Conservation (phyloP, 2,329 filamentous ascomycete species). For the Stagonosporopsis rhizophila region DNA sequence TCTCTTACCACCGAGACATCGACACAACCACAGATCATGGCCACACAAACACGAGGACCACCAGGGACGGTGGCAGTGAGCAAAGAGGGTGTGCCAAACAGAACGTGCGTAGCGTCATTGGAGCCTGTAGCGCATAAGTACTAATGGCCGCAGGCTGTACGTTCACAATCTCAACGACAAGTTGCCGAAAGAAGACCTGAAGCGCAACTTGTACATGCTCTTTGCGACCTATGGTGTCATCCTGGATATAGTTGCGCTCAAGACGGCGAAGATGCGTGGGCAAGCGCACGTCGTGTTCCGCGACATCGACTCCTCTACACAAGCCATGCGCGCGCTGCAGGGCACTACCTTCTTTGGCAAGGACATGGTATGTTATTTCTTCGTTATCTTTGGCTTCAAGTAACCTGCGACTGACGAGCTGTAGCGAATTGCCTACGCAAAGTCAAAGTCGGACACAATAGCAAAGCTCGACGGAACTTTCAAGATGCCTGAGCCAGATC, state of each 20-base stretch:
- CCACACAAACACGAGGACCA: slow-evolving; percentile 34
- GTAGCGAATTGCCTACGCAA: slow-evolving; percentile 90
- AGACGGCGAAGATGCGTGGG: slow-evolving; percentile 90
- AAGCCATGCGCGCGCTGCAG: slow-evolving; percentile 89
- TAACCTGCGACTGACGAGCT: not conserved
- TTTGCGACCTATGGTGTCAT: slow-evolving; percentile 94
- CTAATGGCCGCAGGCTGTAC: slow-evolving; percentile 71
- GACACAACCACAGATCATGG: slow-evolving; percentile 27
- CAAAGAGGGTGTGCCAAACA: slow-evolving; percentile 37
- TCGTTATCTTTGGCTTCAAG: not conserved
- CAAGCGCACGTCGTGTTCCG: slow-evolving; percentile 93
- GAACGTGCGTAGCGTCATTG: slow-evolving; percentile 39
- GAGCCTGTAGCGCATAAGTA: not conserved
- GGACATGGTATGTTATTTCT: slow-evolving; percentile 71
- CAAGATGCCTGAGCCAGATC: slow-evolving; percentile 64
- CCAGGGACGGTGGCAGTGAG: slow-evolving; percentile 29
- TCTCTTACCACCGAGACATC: slow-evolving; percentile 24
- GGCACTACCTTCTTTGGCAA: slow-evolving; percentile 85
- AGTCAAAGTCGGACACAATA: slow-evolving; percentile 85
- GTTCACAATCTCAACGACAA: slow-evolving; percentile 89
- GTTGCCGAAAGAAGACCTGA: slow-evolving; percentile 85
- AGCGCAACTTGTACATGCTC: slow-evolving; percentile 86
- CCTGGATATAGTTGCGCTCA: slow-evolving; percentile 88
- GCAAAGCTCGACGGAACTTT: slow-evolving; percentile 93
- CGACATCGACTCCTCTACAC: slow-evolving; percentile 88